These are phyloP conservation scores for Geotrichum fermentans DNA, from an alignment of 1,139 yeast species.

Conservation along the genomic window DNA sequence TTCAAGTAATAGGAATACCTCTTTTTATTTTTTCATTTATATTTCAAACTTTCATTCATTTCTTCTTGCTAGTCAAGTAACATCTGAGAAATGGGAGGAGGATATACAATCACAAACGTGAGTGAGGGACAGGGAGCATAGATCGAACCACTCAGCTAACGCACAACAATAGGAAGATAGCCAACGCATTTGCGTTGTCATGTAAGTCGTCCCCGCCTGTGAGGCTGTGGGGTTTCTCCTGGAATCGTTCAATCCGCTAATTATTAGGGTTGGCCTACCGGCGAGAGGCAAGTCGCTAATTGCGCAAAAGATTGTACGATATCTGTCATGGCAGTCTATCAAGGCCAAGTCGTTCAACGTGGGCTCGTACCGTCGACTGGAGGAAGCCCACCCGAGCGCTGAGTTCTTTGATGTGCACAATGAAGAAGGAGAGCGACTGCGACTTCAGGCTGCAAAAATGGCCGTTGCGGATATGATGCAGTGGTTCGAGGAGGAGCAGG, in stretches of 20 bases:
- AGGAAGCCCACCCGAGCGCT: constrained; percentile 56
- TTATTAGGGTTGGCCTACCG: constrained; percentile 55
- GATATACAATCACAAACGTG: constrained; percentile 22
- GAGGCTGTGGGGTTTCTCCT: no score
- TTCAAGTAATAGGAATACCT: no score
- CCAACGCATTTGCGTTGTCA: constrained; percentile 42
- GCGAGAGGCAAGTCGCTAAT: constrained; percentile 76
- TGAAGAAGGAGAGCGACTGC: constrained; percentile 54
- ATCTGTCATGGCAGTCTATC: constrained; percentile 86
- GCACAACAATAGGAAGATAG: constrained; percentile 16
- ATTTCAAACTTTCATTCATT: no score
- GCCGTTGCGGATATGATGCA: constrained; percentile 81
- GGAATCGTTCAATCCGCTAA: no score
- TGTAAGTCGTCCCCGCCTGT: constrained; percentile 31
- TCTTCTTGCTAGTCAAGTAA: no score
- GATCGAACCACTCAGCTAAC: no score
- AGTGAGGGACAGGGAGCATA: no score
- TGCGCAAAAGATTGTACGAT: constrained; percentile 78
- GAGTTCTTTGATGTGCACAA: constrained; percentile 71
- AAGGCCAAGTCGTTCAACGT: constrained; percentile 86
- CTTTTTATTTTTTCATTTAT: no score
- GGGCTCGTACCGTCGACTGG: constrained; percentile 74
- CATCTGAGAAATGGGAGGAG: no score
- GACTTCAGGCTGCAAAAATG: constrained; percentile 63
- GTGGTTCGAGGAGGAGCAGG: constrained; percentile 78